Base-by-base conservation (phyloP, 2,329 filamentous ascomycete genomes). In the Beauveria asiatica region DNA sequence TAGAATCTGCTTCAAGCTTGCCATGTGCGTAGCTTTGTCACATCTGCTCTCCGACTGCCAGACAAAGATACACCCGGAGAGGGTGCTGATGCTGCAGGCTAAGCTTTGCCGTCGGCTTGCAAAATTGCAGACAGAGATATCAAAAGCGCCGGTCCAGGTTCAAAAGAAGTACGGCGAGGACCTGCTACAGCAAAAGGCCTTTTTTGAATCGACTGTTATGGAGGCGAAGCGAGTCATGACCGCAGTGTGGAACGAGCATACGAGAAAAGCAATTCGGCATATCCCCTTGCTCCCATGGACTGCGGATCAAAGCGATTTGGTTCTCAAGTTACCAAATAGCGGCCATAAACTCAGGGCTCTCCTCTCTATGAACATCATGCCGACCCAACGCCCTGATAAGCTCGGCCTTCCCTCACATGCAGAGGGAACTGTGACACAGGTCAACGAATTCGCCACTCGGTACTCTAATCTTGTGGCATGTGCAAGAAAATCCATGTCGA, bases 61-160 rank as follows among this genome's bases (percentile, higher is more conserved):
- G 1, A 53, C 41, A 0, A 37, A 2, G 2, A 19, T 69, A 2
- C 39, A 58, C 5, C 64, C 67, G 0, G 68, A 68, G 16, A 62
- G 62, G 49, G 59, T 61, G 1, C 9, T 69, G 16, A 61, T 65
- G 33, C 49, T 69, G 8, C 62, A 75, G 52, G 70, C 77, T 37
- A 88, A 86, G 66, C 69, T 86, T 0, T 79, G 78, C 62, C 76
- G 81, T 23, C 79, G 84, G 0, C 75, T 87, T 16, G 79, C 78
- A 0, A 88, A 88, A 66, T 65, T 87, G 0, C 78, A 84, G 25
- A 39, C 62, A 0, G 64, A 66, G 13, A 61, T 51, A 9, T 6
- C 9, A 13, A 19, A 53, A 1, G 61, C 39, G 1, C 52, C 63
- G 0, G 25, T 37, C 1, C 2, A 19, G 7, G 13, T 62, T 10